Evolutionary conservation across 2,329 filamentous ascomycete genomes (phyloP), one percentile per base, ranked within the genome.

Genomic region (Colletotrichum eremochloae): DNA sequence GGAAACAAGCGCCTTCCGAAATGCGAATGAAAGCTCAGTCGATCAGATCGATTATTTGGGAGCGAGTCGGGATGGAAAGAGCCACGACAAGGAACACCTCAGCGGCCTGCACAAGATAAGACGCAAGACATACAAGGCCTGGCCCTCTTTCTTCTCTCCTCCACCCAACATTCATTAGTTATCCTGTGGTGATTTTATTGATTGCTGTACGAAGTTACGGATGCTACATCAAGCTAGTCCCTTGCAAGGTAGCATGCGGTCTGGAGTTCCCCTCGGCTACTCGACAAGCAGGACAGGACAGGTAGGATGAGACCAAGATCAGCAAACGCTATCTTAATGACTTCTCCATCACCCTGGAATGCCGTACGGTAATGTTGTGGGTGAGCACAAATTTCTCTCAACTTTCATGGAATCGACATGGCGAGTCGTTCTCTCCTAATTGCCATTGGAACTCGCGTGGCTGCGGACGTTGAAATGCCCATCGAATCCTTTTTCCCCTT

Each of bases 401-500:
- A 67, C 56, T 20, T 50, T 33, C 36, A 36, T 12, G n/a, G 48
- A 38, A 42, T 36, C 31, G 40, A 48, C 44, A 46, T 2, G 44
- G 44, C 44, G 40, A 20, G 31, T 31, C 48, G 36, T 67, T 40
- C 48, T 42, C 36, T 29, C n/a, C 52, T 55, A 55, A 55, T 55
- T n/a, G 55, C 24, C 14, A 53, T 61, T 20, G 50, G 20, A 40
- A 29, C 55, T 46, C 46, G 29, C 50, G 24, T 55, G 40, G 38
- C 63, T 40, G 46, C 63, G 33, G 44, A 29, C 31, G 40, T 67
- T 71, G 68, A 63, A 71, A 71, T 58, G 44, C 38, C 36, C 18
- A 36, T 38, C 20, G 58, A 68, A 66, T 38, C 53, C 55, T 70
- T 42, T 40, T 29, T 29, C 40, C 31, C 24, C 24, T 24, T 24